Evolutionary conservation across 129 eudicot genomes (phyloP).

Genomic region (Flaveria trinervia): DNA sequence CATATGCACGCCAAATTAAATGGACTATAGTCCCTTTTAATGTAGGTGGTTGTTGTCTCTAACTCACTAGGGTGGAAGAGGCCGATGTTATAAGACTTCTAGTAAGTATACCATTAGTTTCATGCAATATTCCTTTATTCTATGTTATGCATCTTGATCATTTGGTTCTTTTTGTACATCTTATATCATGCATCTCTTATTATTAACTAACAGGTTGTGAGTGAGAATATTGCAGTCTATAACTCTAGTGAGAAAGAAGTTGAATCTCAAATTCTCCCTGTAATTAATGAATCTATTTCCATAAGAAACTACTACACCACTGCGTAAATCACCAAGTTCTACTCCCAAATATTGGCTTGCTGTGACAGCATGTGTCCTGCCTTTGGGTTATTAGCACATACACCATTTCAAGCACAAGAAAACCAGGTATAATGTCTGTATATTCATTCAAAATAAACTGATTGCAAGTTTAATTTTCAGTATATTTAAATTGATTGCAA

Average conservation of each 20-base stretch:
- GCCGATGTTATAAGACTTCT: constrained; percentile 70
- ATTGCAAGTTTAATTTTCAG: neutral
- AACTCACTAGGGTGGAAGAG: constrained; percentile 94
- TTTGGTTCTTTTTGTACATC: neutral
- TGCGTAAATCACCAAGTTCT: constrained; percentile 55
- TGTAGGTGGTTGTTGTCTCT: constrained; percentile 77
- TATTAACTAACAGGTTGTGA: constrained; percentile 55
- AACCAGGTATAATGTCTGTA: constrained; percentile 29
- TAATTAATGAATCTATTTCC: constrained; percentile 60
- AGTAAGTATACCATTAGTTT: constrained; percentile 52
- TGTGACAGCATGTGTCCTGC: constrained; percentile 72
- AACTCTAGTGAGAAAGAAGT: constrained; percentile 68
- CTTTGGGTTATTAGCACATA: constrained; percentile 86
- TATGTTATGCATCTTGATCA: constrained; percentile 1
- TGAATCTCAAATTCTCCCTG: constrained; percentile 75
- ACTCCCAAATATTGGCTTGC: constrained; percentile 78
- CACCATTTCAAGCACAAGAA: constrained; percentile 44
- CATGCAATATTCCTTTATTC: neutral
- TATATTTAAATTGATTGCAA: neutral
- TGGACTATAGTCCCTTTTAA: constrained; percentile 14
- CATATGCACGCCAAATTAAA: constrained; percentile 9
- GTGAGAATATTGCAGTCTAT: constrained; percentile 56
- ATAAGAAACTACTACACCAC: constrained; percentile 56
- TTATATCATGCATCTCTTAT: constrained; percentile 14
- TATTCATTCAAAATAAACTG: neutral